A percentile compares a stretch with the other conserved stretches of the same genome.
phyloP scores from a whole-genome alignment of 106 monocot species.

The Acorus calamus region DNA sequence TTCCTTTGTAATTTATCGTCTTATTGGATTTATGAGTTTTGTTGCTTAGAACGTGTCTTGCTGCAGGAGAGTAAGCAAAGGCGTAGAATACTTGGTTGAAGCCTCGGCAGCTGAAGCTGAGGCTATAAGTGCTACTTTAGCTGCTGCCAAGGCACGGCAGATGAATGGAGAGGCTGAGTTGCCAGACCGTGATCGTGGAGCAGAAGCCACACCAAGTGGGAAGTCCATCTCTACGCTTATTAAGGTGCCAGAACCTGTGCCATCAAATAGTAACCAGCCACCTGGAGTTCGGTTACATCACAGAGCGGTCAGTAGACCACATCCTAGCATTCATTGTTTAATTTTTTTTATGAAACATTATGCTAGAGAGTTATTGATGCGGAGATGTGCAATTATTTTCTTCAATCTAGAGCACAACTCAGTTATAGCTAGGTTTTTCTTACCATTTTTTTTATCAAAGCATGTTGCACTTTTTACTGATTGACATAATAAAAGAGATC shows the following conservation, averaged over 20 bases:
- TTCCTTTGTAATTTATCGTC: too few relatives aligned
- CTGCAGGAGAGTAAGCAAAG: slow-evolving; percentile 78
- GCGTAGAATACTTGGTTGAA: slow-evolving; percentile 89
- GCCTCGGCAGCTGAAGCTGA: slow-evolving; percentile 97
- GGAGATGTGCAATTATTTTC: too few relatives aligned
- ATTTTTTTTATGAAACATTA: too few relatives aligned
- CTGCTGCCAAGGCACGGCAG: slow-evolving; percentile 97
- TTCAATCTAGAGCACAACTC: too few relatives aligned
- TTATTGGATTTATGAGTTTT: not conserved
- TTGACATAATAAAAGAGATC: too few relatives aligned
- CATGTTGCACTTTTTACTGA: too few relatives aligned
- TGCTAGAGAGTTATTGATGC: too few relatives aligned
- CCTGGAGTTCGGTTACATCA: slow-evolving; percentile 90
- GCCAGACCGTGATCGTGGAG: slow-evolving; percentile 50
- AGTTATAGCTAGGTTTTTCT: too few relatives aligned
- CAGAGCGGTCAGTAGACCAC: slow-evolving; percentile 64
- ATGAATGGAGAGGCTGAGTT: slow-evolving; percentile 59
- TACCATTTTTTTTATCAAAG: too few relatives aligned
- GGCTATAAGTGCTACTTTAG: slow-evolving; percentile 93
- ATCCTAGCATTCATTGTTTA: too few relatives aligned
- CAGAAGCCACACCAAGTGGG: slow-evolving; percentile 60
- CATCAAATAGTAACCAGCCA: slow-evolving; percentile 32
- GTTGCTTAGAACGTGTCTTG: slow-evolving; percentile 16
- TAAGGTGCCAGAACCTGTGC: slow-evolving; percentile 52
- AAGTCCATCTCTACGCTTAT: slow-evolving; percentile 47